A percentile compares a stretch with the other conserved stretches of the same genome.
Evolutionary conservation across 169 alveolate species (phyloP).

Genomic region (Theileria annulata): DNA sequence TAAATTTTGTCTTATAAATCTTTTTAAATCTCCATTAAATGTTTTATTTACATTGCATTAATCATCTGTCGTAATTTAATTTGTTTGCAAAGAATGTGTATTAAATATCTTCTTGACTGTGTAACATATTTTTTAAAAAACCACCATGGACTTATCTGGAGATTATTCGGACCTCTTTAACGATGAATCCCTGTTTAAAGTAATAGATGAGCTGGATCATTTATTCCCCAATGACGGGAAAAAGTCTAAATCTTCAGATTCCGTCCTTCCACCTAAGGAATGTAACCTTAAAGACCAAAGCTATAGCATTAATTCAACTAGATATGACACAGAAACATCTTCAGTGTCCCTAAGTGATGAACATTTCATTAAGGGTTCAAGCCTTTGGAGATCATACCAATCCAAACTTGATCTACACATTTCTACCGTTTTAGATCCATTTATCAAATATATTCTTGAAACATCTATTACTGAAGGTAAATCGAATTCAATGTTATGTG

Average conservation of each 20-base stretch:
- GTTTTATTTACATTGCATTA: background rate
- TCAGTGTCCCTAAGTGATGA: constrained; percentile 6
- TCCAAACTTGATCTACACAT: constrained; percentile 12
- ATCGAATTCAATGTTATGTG: too few species aligned
- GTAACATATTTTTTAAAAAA: background rate
- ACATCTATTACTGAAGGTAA: background rate
- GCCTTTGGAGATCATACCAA: constrained; percentile 6
- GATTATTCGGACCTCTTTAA: constrained; percentile 25
- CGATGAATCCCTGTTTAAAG: constrained; percentile 24
- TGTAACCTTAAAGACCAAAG: background rate
- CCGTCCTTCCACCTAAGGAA: background rate
- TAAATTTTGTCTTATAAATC: too few species aligned
- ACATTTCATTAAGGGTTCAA: background rate
- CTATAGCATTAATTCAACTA: constrained; percentile 1
- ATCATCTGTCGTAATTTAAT: background rate
- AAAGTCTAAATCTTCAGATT: background rate
- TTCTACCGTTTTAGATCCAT: constrained; percentile 10
- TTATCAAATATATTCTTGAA: constrained; percentile 16
- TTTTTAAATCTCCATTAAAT: background rate
- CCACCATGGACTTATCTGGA: constrained; percentile 20
- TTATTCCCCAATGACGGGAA: background rate
- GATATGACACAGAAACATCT: constrained; percentile 5
- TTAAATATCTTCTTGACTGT: background rate
- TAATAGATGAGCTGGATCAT: constrained; percentile 18
- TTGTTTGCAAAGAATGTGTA: background rate